A percentile compares a stretch with the other conserved stretches of the same genome.
phyloP scores from a whole-genome alignment of 2,329 filamentous ascomycete species.

The Xylogone sp. region DNA sequence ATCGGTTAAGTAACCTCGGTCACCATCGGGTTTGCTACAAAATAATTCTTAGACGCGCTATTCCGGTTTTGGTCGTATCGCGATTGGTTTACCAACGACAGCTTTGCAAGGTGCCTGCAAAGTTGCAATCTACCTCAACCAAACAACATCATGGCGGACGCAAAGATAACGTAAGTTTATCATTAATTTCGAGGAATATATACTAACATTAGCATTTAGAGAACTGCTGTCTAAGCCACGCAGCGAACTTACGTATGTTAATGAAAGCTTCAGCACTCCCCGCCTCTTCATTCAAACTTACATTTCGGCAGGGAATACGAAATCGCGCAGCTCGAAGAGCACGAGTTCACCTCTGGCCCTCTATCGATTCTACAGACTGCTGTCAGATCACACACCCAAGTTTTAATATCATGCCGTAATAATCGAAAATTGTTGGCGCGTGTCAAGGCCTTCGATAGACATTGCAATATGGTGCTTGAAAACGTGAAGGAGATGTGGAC shows the following conservation, averaged over 20 bases:
- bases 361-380: conserved; percentile 96
- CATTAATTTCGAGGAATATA: conserved; percentile 1
- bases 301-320: conserved; percentile 71
- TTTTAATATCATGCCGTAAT: conserved; percentile 95
- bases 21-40: neutral
- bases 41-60: conserved; percentile 11
- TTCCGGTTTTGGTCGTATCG: conserved; percentile 13
- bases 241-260: conserved; percentile 83
- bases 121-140: conserved; percentile 11
- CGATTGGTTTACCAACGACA: conserved; percentile 18
- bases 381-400: conserved; percentile 89
- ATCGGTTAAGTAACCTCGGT: neutral
- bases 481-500: conserved; percentile 99
- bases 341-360: conserved; percentile 75
- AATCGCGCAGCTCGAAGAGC: conserved; percentile 74
- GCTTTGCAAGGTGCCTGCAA: conserved; percentile 6
- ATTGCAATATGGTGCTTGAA: conserved; percentile 98
- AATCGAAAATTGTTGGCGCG: conserved; percentile 96
- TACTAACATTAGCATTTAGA: conserved; percentile 43
- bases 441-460: conserved; percentile 96
- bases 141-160: conserved; percentile 52
- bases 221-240: conserved; percentile 87
- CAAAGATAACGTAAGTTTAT: conserved; percentile 63
- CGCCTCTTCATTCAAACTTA: conserved; percentile 13
- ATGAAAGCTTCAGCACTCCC: conserved; percentile 6